Percentiles rank a stretch among this genome's conserved stretches.
Conservation (phyloP, 2,329 filamentous ascomycete species). For the Capronia epimyces region DNA sequence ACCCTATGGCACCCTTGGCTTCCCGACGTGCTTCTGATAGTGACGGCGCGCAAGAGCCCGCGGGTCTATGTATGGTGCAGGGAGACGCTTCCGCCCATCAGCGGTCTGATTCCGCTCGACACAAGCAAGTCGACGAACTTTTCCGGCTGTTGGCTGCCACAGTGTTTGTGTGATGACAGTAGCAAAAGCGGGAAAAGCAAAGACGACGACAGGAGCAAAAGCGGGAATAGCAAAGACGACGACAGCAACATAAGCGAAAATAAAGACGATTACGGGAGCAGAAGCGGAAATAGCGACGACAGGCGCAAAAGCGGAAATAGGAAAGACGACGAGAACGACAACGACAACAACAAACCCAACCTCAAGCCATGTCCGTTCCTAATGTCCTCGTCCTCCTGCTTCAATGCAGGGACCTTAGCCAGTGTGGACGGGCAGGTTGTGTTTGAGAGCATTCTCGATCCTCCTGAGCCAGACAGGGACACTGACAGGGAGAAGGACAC, state of each 20-base stretch:
- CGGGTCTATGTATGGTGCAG: constrained; percentile 21
- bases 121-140: constrained; percentile 10
- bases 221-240: background rate
- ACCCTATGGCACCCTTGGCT: constrained; percentile 20
- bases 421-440: constrained; percentile 2
- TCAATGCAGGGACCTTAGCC: constrained; percentile 13
- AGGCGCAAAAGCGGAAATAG: background rate
- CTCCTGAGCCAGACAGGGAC: background rate
- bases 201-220: background rate
- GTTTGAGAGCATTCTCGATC: constrained; percentile 15
- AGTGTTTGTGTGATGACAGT: no score
- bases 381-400: constrained; percentile 8
- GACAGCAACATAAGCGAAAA: background rate
- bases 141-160: constrained; percentile 15
- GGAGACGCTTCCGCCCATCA: constrained; percentile 7
- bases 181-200: background rate
- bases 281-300: no score
- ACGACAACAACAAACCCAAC: background rate
- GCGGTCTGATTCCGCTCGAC: constrained; percentile 10
- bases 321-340: background rate
- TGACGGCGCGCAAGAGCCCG: constrained; percentile 16
- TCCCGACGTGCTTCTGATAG: constrained; percentile 18
- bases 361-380: constrained; percentile 12
- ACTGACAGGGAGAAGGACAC: background rate
- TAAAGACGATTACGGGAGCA: background rate